Base-by-base conservation (phyloP, 2,329 filamentous ascomycete species). In the Knoxdaviesia proteae region DNA sequence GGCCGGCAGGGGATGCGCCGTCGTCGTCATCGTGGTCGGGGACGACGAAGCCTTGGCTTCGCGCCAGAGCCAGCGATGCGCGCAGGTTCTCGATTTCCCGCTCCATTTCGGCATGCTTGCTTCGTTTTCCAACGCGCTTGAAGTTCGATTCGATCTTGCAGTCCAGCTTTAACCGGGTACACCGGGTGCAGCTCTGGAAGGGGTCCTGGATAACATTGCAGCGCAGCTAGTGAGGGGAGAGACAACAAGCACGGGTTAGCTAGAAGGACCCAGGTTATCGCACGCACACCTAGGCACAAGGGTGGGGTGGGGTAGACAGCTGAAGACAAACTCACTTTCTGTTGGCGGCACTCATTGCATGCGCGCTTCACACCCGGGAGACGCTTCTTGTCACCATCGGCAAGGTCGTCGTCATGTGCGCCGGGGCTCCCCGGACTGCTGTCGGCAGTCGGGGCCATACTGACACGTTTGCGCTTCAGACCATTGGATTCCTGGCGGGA, bases 111-210 rank as follows among this genome's bases (percentile, higher is more conserved):
- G 81, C 81, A 58, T 88, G 81, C 56, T 83, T 81, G 49, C 75
- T 81, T 37, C 82, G 72, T 64, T 90, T 90, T 48, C 82, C 80
- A 11, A 87, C 67, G 51, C 82, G 77, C 67, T 86, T 87, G 62
- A 88, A 88, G 58, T 86, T 84, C 53, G 80, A 82, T 58, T 88
- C 81, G 58, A 90, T 88, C 58, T 84, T 83, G 67, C 83, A 90
- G 47, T 78, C 73, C 47, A 88, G 75, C 59, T 80, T 82, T 54
- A 87, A 71, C 52, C 84, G 81, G 55, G 73, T 73, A 61, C 83
- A 90, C 44, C 83, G 71, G 43, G 77, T 77, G 62, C 83, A 90
- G 52, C 74, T 74, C 52, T 75, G 71, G 57, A 86, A 87, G 11
- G 81, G 81, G 32, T 84, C 80, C 60, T 86, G 80, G 51, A 82